Evolutionary conservation across 768 basidiomycete species (phyloP).

Genomic region (Lactarius hengduanensis): DNA sequence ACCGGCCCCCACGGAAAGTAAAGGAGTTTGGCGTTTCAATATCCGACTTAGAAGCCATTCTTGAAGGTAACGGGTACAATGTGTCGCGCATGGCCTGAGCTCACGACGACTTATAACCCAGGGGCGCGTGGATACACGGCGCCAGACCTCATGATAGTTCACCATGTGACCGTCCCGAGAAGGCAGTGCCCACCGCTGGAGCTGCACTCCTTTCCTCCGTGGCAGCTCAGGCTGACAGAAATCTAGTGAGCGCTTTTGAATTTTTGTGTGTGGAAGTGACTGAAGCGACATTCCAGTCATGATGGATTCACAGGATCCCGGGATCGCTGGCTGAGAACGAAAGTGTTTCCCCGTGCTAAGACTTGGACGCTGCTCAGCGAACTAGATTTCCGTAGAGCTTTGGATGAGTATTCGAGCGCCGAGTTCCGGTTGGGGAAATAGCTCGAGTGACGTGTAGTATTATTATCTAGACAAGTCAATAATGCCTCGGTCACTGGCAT

Average conservation of each 20-base stretch:
- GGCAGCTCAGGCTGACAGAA: slow-evolving; percentile 82
- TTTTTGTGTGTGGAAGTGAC: slow-evolving; percentile 1
- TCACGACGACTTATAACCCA: slow-evolving; percentile 32
- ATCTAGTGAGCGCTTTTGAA: slow-evolving; percentile 55
- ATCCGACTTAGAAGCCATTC: slow-evolving; percentile 42
- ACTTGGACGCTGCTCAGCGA: slow-evolving; percentile 40
- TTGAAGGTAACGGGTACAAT: slow-evolving; percentile 53
- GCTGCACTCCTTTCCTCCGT: slow-evolving; percentile 76
- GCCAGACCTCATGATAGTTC: slow-evolving; percentile 78
- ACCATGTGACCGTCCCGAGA: slow-evolving; percentile 47
- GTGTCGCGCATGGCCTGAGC: not conserved
- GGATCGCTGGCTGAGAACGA: slow-evolving; percentile 14
- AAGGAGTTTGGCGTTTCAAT: slow-evolving; percentile 41
- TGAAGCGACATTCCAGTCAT: slow-evolving; percentile 28
- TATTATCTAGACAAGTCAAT: slow-evolving; percentile 1
- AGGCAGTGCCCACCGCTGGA: slow-evolving; percentile 51
- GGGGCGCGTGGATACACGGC: slow-evolving; percentile 55
- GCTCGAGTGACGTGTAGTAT: not conserved
- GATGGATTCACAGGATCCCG: slow-evolving; percentile 16
- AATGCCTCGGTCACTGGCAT: not conserved
- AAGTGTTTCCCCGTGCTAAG: not conserved
- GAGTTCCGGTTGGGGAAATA: slow-evolving; percentile 75
- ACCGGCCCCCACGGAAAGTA: slow-evolving; percentile 1
- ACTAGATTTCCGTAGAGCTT: slow-evolving; percentile 59
- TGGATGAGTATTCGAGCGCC: slow-evolving; percentile 70